Evolutionary conservation across 345 rosid species (phyloP).

Genomic region (Salix udensis): DNA sequence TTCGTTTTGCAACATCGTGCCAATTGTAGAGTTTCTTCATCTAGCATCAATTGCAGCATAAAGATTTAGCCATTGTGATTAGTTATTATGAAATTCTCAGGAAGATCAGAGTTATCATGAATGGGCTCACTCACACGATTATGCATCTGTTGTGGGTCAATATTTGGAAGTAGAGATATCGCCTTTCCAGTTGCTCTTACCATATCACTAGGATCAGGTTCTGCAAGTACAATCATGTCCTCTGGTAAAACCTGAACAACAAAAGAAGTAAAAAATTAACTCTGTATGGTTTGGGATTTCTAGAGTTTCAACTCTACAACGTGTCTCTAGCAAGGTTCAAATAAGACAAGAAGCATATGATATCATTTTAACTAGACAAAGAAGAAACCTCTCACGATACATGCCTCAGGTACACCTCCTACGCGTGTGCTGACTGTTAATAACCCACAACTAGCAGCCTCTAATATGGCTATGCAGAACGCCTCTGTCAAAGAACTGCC

Average conservation of each 20-base stretch:
- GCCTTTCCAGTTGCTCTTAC: constrained; percentile 75
- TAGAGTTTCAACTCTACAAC: constrained; percentile 1
- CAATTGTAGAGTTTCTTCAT: constrained; percentile 87
- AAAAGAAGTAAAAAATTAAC: neutral
- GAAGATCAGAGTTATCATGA: neutral
- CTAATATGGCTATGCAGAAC: constrained; percentile 95
- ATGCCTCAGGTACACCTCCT: constrained; percentile 96
- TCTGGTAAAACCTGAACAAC: constrained; percentile 74
- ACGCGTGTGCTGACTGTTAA: constrained; percentile 92
- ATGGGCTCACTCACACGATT: constrained; percentile 49
- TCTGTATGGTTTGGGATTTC: constrained; percentile 1
- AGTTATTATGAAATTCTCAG: neutral
- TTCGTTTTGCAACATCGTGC: constrained; percentile 94
- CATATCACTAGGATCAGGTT: constrained; percentile 94
- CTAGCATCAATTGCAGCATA: constrained; percentile 20
- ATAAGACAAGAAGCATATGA: neutral
- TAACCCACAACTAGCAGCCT: constrained; percentile 97
- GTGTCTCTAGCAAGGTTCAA: neutral
- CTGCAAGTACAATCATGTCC: constrained; percentile 95
- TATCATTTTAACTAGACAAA: neutral
- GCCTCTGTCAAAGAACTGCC: constrained; percentile 96
- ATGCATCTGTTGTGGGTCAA: constrained; percentile 86
- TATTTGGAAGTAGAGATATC: constrained; percentile 71
- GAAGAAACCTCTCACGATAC: constrained; percentile 16
- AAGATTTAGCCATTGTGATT: neutral